A percentile compares a stretch with the other conserved stretches of the same genome.
Conservation (phyloP, 352 stramenopile species). For the Globisporangium okanoganense region DNA sequence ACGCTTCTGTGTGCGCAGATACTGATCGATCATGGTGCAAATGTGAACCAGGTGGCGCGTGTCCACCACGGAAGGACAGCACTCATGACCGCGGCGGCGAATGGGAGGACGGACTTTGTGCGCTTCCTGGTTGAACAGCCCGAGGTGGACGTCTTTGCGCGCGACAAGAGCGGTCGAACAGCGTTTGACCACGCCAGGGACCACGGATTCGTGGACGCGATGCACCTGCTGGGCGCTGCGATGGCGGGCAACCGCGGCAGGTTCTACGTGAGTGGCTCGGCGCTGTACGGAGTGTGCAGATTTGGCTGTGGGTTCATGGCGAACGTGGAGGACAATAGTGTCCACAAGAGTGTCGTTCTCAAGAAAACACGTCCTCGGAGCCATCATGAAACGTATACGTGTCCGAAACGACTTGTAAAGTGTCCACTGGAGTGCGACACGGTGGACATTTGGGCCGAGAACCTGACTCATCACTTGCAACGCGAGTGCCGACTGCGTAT, state of each 20-base stretch:
- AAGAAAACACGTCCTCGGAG: slow-evolving; percentile 34
- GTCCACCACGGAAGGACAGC: slow-evolving; percentile 32
- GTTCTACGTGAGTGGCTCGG: slow-evolving; percentile 31
- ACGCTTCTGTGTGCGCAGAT: slow-evolving; percentile 44
- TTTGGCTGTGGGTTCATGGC: slow-evolving; percentile 66
- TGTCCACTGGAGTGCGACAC: slow-evolving; percentile 36
- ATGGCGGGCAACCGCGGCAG: slow-evolving; percentile 39
- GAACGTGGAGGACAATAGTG: slow-evolving; percentile 21
- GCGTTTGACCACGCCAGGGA: slow-evolving; percentile 41
- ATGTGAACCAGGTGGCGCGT: slow-evolving; percentile 37
- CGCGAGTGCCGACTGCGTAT: slow-evolving; percentile 35
- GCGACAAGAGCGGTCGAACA: slow-evolving; percentile 29
- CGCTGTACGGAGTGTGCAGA: slow-evolving; percentile 51
- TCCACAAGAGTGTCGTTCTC: slow-evolving; percentile 22
- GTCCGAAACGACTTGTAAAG: slow-evolving; percentile 41
- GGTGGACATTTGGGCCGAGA: slow-evolving; percentile 43
- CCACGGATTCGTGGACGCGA: slow-evolving; percentile 24
- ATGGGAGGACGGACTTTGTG: slow-evolving; percentile 47
- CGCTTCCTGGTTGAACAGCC: slow-evolving; percentile 42
- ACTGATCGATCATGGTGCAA: slow-evolving; percentile 48
- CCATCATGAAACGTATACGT: slow-evolving; percentile 40
- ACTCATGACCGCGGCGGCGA: slow-evolving; percentile 55
- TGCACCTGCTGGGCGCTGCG: slow-evolving; percentile 36
- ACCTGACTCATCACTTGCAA: slow-evolving; percentile 29
- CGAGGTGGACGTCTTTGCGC: slow-evolving; percentile 29